Evolutionary conservation across 208 protist genomes (phyloP), one percentile per base, ranked within the genome.

Genomic region (Leptomonas pyrrhocoris): DNA sequence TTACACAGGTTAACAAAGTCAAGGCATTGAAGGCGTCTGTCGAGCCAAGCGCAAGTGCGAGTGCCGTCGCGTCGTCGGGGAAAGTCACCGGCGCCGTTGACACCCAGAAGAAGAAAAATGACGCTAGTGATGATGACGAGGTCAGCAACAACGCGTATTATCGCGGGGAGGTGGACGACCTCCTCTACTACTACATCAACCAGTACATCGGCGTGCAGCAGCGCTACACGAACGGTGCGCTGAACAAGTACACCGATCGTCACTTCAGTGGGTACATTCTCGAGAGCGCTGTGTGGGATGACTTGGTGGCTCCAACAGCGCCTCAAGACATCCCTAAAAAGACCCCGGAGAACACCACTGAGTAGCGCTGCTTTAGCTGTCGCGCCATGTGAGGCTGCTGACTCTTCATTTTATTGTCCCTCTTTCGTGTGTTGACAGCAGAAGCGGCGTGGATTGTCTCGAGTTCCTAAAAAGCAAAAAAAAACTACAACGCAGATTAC

Each of bases 171-270:
- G 95, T 97, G n/a, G 95, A 98, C 60, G 90, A 98, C 78, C 68
- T 98, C n/a, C 85, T 98, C n/a, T 96, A 88, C 50, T 97, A 95
- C 86, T 98, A 96, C 76, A 90, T 96, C 40, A 90, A 98, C 76
- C 90, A 98, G 75, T 98, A 97, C 81, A 86, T 96, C 64, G 79
- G 79, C 28, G 94, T 98, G 16, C 97, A 98, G 75, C 69, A 86
- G 64, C 72, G 79, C 12, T 98, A 98, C 80, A 73, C 59, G 21
- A 63, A 73, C 15, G 70, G 84, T 21, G 68, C 61, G n/a, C 58
- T 64, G 36, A 81, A 66, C 53, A 76, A 80, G 42, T 94, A 92
- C 80, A 95, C 92, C 18, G 83, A 85, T 36, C 77, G 90, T 7
- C 92, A 95, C 70, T 97, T 97, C 72, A 77, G 89, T 27, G 86